A percentile compares a stretch with the other conserved stretches of the same genome.
phyloP scores from a whole-genome alignment of 2,329 filamentous ascomycete genomes.

The Aspergillus cejpii region DNA sequence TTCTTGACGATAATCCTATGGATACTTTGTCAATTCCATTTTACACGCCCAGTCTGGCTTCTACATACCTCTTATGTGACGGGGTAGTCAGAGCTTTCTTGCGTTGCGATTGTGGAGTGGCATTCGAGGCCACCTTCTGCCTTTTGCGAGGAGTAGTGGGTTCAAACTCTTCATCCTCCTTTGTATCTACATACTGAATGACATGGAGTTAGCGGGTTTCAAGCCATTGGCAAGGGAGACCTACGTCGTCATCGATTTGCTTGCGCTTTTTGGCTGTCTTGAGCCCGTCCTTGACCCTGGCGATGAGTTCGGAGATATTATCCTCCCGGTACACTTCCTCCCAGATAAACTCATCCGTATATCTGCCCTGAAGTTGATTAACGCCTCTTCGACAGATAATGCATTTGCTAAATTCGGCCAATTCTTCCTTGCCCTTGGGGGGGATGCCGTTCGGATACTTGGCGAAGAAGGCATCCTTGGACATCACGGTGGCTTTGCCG shows the following conservation, averaged over 20 bases:
- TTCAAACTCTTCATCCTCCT: constrained; percentile 31
- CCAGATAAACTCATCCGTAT: constrained; percentile 89
- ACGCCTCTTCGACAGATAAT: constrained; percentile 88
- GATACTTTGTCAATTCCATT: constrained; percentile 13
- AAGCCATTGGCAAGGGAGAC: constrained; percentile 5
- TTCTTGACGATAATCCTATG: constrained; percentile 66
- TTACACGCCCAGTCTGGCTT: constrained; percentile 13
- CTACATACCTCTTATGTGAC: constrained; percentile 53
- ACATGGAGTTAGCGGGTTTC: constrained; percentile 7
- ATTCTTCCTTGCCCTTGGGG: constrained; percentile 53
- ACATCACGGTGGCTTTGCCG: constrained; percentile 76
- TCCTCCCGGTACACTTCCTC: constrained; percentile 70
- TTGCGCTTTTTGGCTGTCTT: constrained; percentile 59
- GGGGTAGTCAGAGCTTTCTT: constrained; percentile 51
- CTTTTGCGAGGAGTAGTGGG: constrained; percentile 52
- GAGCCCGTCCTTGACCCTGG: constrained; percentile 57
- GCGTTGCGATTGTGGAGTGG: constrained; percentile 39
- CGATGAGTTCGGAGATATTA: constrained; percentile 58
- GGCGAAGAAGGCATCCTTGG: constrained; percentile 58
- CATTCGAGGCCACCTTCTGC: constrained; percentile 45
- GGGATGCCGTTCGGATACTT: constrained; percentile 69
- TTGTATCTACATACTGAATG: constrained; percentile 34
- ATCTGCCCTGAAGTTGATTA: constrained; percentile 79
- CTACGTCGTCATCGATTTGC: constrained; percentile 35
- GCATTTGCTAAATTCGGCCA: constrained; percentile 71